Evolutionary conservation across 441 rosid species (phyloP).

Genomic region (Corymbia calophylla): DNA sequence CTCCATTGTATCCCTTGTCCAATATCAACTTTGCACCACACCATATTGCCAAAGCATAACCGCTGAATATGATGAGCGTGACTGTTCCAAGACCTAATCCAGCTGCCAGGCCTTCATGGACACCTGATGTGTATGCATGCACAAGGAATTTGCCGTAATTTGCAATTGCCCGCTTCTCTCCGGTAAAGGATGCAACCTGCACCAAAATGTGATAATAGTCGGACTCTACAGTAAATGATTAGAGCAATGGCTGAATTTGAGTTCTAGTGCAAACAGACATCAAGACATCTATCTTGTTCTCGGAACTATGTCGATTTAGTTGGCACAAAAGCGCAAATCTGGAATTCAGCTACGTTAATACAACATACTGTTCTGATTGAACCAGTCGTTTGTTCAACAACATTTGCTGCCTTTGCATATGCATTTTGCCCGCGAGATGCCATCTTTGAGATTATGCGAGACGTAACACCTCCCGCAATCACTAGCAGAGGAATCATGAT

Average conservation of each 20-base stretch:
- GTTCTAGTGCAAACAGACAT: background rate
- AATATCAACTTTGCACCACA: background rate
- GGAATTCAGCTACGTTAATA: background rate
- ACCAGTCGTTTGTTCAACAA: constrained; percentile 6
- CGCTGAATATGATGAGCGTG: background rate
- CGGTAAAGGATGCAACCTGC: background rate
- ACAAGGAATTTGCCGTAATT: background rate
- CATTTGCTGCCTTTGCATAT: constrained; percentile 12
- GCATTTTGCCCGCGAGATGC: constrained; percentile 1
- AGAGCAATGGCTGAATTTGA: background rate
- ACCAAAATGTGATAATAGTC: background rate
- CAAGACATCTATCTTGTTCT: background rate
- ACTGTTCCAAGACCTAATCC: background rate
- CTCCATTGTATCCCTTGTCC: background rate
- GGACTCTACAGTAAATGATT: background rate
- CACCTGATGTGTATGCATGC: background rate
- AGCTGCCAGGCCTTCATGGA: background rate
- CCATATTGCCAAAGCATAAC: background rate
- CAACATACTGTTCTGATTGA: background rate
- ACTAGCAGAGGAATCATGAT: constrained; percentile 11
- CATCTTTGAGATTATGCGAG: background rate
- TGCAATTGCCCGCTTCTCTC: background rate
- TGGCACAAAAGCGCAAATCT: background rate
- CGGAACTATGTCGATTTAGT: background rate
- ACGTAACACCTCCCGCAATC: constrained; percentile 1